A percentile compares a stretch with the other conserved stretches of the same genome.
Conservation (phyloP, 805 yeast genomes). For the Starmerella scarabaei region DNA sequence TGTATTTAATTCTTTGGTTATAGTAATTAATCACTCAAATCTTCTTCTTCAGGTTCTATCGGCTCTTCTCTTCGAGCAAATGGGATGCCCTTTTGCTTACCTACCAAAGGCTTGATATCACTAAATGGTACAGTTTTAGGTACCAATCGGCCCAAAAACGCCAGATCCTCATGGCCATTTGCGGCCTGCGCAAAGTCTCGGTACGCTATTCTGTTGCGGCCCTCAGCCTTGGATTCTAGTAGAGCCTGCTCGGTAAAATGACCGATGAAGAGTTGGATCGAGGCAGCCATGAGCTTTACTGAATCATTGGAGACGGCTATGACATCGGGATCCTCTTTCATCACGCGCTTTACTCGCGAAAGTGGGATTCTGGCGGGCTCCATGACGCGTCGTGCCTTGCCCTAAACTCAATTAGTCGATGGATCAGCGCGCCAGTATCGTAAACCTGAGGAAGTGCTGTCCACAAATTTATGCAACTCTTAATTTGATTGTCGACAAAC, state of each 20-base stretch:
- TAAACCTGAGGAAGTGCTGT: no score
- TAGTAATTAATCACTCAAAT: conserved; percentile 7
- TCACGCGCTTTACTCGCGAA: conserved; percentile 54
- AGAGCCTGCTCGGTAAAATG: conserved; percentile 60
- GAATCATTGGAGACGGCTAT: conserved; percentile 54
- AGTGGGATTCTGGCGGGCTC: conserved; percentile 37
- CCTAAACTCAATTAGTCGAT: no score
- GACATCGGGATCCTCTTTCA: conserved; percentile 66
- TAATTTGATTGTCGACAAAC: no score
- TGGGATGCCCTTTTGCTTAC: conserved; percentile 15
- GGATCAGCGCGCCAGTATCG: no score
- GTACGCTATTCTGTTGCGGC: conserved; percentile 57
- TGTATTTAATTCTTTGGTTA: no score
- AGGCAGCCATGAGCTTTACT: conserved; percentile 62
- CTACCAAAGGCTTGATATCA: conserved; percentile 6
- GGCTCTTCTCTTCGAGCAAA: conserved; percentile 16
- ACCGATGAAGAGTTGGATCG: conserved; percentile 62
- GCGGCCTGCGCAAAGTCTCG: conserved; percentile 59
- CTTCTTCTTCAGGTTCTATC: conserved; percentile 16
- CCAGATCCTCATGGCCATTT: conserved; percentile 42
- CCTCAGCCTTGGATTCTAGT: conserved; percentile 47
- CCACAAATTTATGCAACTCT: no score
- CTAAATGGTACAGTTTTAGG: conserved; percentile 32
- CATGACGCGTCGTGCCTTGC: no score
- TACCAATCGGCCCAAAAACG: conserved; percentile 52